Evolutionary conservation across 495 filamentous ascomycete genomes (phyloP).

Genomic region (Hyaloscypha hepaticicola): DNA sequence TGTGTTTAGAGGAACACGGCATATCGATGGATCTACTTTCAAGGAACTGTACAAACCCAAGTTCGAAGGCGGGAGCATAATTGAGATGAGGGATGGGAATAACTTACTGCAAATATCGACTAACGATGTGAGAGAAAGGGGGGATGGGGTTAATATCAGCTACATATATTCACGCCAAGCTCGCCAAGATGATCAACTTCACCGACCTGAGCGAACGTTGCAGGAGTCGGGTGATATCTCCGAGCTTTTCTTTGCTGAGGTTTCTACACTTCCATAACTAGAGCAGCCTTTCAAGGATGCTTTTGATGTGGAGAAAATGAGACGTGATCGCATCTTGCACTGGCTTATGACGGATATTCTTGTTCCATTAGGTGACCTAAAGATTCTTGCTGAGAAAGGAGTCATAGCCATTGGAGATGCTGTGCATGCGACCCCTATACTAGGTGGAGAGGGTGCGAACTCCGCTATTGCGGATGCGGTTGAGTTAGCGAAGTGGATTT

Average conservation of each 20-base stretch:
- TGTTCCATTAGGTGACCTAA: conserved; percentile 24
- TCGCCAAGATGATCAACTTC: neutral
- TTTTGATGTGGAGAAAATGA: conserved; percentile 35
- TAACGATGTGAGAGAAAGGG: neutral
- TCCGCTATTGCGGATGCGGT: conserved; percentile 40
- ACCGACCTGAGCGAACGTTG: neutral
- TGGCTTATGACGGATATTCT: conserved; percentile 44
- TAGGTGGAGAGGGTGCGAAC: conserved; percentile 44
- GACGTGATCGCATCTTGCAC: conserved; percentile 37
- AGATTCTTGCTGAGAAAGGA: conserved; percentile 29
- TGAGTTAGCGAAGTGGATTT: conserved; percentile 37
- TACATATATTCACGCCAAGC: conserved; percentile 10
- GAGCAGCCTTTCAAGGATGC: conserved; percentile 34
- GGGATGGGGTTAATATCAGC: neutral
- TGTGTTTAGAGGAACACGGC: conserved; percentile 41
- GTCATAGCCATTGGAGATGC: conserved; percentile 42
- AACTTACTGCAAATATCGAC: conserved; percentile 36
- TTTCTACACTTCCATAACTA: conserved; percentile 16
- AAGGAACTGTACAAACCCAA: neutral
- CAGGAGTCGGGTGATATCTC: conserved; percentile 20
- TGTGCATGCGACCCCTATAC: conserved; percentile 40
- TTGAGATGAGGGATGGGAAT: conserved; percentile 11
- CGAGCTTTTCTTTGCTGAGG: neutral
- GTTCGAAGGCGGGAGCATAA: neutral
- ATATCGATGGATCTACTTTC: conserved; percentile 28